Conservation (phyloP, 2,329 filamentous ascomycete species). For the Colletotrichum gigasporum region DNA sequence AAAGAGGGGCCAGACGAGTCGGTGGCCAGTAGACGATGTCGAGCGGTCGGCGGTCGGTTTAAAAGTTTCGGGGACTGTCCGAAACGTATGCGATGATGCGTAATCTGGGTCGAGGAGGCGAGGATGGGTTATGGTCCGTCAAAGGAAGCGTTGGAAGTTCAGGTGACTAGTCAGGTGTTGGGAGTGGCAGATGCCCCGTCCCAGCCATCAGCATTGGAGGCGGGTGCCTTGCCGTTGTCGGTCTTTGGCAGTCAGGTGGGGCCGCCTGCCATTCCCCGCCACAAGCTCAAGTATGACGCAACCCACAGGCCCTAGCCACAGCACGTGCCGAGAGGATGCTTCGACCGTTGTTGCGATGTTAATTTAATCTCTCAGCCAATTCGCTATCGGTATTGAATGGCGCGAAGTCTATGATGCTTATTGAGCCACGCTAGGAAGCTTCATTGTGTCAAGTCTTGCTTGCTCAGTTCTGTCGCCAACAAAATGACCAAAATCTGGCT, state of each 20-base stretch:
- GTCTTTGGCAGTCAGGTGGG: slow-evolving; percentile 1
- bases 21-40: background rate
- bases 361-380: background rate
- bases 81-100: background rate
- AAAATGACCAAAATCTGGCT: too few species aligned
- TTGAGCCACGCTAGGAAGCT: background rate
- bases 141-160: background rate
- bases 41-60: background rate
- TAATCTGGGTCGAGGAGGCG: too few species aligned
- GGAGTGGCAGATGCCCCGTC: too few species aligned
- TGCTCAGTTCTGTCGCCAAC: too few species aligned
- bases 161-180: background rate
- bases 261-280: background rate
- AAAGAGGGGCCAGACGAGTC: background rate
- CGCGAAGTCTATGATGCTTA: slow-evolving; percentile 15
- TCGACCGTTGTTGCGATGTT: background rate
- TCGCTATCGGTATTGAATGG: background rate
- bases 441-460: background rate
- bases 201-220: too few species aligned
- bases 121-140: too few species aligned
- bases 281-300: slow-evolving; percentile 8
- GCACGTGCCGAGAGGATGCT: too few species aligned
- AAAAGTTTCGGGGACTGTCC: background rate
- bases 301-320: background rate
- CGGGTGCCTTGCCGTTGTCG: background rate